phyloP scores from a whole-genome alignment of 805 yeast species.

The Millerozyma acaciae region DNA sequence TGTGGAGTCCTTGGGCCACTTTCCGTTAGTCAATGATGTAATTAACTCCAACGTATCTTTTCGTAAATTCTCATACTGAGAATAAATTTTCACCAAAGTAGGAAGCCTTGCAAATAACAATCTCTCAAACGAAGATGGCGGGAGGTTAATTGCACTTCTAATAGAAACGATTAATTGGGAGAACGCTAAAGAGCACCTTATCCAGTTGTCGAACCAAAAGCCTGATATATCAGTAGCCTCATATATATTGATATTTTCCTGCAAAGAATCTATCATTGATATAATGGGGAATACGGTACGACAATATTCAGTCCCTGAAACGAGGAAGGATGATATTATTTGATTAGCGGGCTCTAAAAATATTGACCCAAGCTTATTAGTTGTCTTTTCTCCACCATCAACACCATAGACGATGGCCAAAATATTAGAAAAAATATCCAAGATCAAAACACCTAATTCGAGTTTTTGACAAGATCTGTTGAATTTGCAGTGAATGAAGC shows the following conservation, averaged over 20 bases:
- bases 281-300: slow-evolving; percentile 55
- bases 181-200: slow-evolving; percentile 50
- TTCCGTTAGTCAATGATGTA: slow-evolving; percentile 52
- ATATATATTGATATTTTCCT: slow-evolving; percentile 30
- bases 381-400: slow-evolving; percentile 35
- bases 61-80: slow-evolving; percentile 46
- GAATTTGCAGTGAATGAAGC: slow-evolving; percentile 69
- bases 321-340: slow-evolving; percentile 55
- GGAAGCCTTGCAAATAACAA: slow-evolving; percentile 54
- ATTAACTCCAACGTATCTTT: slow-evolving; percentile 51
- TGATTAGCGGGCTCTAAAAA: slow-evolving; percentile 48
- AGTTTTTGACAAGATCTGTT: slow-evolving; percentile 51
- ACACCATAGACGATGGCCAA: slow-evolving; percentile 53
- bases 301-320: slow-evolving; percentile 43
- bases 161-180: slow-evolving; percentile 53
- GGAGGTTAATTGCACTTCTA: slow-evolving; percentile 45
- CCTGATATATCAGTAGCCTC: slow-evolving; percentile 44
- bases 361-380: slow-evolving; percentile 38
- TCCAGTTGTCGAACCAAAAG: slow-evolving; percentile 47
- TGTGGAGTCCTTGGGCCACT: slow-evolving; percentile 51
- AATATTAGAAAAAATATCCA: slow-evolving; percentile 53
- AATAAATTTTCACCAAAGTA: slow-evolving; percentile 54
- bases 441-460: slow-evolving; percentile 53
- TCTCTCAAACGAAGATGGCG: slow-evolving; percentile 65
- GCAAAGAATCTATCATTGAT: slow-evolving; percentile 45